Evolutionary conservation across 352 stramenopile species (phyloP).

Genomic region (Pythium aristosporum): DNA sequence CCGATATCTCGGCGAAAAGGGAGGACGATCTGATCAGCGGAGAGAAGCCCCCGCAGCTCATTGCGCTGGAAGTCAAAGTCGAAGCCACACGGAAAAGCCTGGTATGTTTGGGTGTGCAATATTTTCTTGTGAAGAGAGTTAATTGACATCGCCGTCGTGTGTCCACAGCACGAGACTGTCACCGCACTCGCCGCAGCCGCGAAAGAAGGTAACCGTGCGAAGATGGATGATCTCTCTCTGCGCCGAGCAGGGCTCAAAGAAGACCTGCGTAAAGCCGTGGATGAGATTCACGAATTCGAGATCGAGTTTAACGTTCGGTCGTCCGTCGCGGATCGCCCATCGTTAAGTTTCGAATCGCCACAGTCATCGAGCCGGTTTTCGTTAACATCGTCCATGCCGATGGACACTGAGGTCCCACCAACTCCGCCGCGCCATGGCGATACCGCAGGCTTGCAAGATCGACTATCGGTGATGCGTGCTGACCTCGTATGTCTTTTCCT

Average conservation of each 20-base stretch:
- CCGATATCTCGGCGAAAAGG: slow-evolving; percentile 57
- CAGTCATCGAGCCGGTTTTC: slow-evolving; percentile 16
- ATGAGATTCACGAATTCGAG: slow-evolving; percentile 76
- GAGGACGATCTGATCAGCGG: slow-evolving; percentile 82
- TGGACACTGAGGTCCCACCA: background rate
- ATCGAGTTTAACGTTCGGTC: slow-evolving; percentile 51
- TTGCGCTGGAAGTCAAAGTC: slow-evolving; percentile 80
- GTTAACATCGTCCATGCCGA: slow-evolving; percentile 11
- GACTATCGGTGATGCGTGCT: slow-evolving; percentile 12
- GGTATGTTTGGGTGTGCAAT: slow-evolving; percentile 28
- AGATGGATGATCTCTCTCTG: slow-evolving; percentile 63
- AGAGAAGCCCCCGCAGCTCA: slow-evolving; percentile 70
- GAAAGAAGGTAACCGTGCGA: slow-evolving; percentile 51
- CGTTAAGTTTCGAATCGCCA: slow-evolving; percentile 21
- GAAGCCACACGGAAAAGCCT: slow-evolving; percentile 62
- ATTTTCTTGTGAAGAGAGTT: background rate
- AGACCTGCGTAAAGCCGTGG: slow-evolving; percentile 59
- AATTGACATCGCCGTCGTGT: background rate
- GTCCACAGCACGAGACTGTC: slow-evolving; percentile 53
- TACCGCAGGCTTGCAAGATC: slow-evolving; percentile 10
- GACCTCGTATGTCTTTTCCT: slow-evolving; percentile 16
- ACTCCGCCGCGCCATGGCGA: background rate
- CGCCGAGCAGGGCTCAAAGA: slow-evolving; percentile 63
- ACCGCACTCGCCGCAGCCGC: slow-evolving; percentile 52
- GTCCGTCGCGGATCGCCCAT: slow-evolving; percentile 30